Base-by-base conservation (phyloP, 2,329 filamentous ascomycete species). In the Pseudonectria foliicola region DNA sequence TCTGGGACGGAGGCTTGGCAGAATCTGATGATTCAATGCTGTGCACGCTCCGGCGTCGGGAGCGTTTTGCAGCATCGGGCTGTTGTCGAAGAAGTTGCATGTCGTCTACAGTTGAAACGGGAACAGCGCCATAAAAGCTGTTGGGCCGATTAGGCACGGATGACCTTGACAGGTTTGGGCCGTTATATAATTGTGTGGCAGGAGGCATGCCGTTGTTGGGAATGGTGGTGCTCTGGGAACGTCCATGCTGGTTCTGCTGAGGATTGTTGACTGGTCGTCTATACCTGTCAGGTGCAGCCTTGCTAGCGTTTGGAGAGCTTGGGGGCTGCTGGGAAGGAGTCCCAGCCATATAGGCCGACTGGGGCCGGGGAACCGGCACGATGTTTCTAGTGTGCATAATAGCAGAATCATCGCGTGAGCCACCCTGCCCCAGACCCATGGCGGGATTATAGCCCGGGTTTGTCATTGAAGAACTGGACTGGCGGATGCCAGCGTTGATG, bases 21-120 rank as follows among this genome's bases (percentile, higher is more conserved):
- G 45, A 35, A 15, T 59, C 51, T 16, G 44, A 34, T 13, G 45
- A 44, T 15, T 76, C 70, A 40, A 73, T 60, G 13, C 77, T 82
- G 46, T 85, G 85, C 64, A 93, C 75, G 62, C 88, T 95, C 46
- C 88, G 79, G 54, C 88, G 78, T 49, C 88, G 75, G 61, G 88
- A 83, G 54, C 85, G 75, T 61, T 83, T 87, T 8, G 80, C 75
- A 25, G 82, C 72, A 18, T 90, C 86, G 13, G 75, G 61, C n/a
- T 64, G 57, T 36, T 70, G 67, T 38, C 69, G 77, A 50, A 71
- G 67, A 40, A 86, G 54, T 37, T 79, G 74, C 55, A 80, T 76
- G 49, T 92, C 85, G 58, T 93, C 86, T 31, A 73, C 72, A 48
- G 70, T 61, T 7, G 59, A 51, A 3, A 77, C 82, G 10, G 60